Base-by-base conservation (phyloP, 2,329 filamentous ascomycete species). In the Beauveria scarabaeidicola region DNA sequence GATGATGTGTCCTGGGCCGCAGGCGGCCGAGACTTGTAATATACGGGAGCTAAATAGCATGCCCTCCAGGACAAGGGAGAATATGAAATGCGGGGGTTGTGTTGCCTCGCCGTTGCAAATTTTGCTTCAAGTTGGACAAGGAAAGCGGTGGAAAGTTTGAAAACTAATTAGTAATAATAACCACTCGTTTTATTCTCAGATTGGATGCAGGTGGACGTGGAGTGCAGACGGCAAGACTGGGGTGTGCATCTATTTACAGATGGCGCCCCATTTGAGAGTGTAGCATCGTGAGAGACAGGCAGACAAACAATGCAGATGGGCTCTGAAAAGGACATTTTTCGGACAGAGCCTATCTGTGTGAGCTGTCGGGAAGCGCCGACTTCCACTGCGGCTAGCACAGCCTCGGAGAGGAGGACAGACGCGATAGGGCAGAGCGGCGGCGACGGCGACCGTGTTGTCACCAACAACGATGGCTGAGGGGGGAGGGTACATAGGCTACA, bases 361-460 rank as follows among this genome's bases (percentile, higher is more conserved):
- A 13, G 27, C 17, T 41, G 50, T 59, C 57, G 57, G 57, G 43
- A 52, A 47, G 40, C 57, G 57, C 57, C 57, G 57, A 38, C 57
- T 59, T 59, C 57, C 57, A 59, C 41, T 9, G 21, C 19, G 40
- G 27, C 40, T 38, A 13, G 43, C 40, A 36, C 32, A 36, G 13
- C 13, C 32, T 36, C 32, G 27, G 40, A 10, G 21, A 23, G 17
- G n/a, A 4, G 21, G n/a, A 7, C 4, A 17, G 17, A 9, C 32
- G 53, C 10, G 27, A 17, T 11, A 48, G 19, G 17, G n/a, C 17
- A 44, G 40, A 11, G 32, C 2, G 36, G 25, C 15, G 23, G 32
- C 44, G 54, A 44, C 43, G 43, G 27, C 43, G 38, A 25, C 43
- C 19, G 47, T 27, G 32, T 41, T 52, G 19, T 52, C 19, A 41